Evolutionary conservation across 257 asterid species (phyloP).

Genomic region (Nicotiana undulata): DNA sequence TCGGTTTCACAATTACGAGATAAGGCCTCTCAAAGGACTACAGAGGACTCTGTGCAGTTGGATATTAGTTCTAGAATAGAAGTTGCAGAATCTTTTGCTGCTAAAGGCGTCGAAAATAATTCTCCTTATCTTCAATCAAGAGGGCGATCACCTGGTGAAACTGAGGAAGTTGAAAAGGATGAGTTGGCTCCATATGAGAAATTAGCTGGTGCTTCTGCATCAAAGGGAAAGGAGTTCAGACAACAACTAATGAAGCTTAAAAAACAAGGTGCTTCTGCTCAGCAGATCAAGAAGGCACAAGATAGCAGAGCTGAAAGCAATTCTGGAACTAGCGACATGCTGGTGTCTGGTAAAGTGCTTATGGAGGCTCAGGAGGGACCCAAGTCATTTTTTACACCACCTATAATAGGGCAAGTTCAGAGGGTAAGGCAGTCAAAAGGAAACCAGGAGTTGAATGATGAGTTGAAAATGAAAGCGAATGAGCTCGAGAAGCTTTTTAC

Average conservation of each 20-base stretch:
- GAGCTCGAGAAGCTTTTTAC: conserved; percentile 92
- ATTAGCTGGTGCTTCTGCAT: conserved; percentile 24
- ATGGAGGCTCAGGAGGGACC: conserved; percentile 38
- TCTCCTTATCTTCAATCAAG: conserved; percentile 34
- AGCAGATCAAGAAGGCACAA: conserved; percentile 33
- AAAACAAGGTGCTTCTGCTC: conserved; percentile 34
- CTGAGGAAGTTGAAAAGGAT: conserved; percentile 29
- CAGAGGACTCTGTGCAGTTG: conserved; percentile 25
- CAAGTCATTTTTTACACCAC: conserved; percentile 45
- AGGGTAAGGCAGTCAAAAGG: conserved; percentile 65
- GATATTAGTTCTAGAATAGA: conserved; percentile 42
- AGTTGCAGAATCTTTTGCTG: conserved; percentile 35
- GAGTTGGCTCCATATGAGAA: conserved; percentile 24
- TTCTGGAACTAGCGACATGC: conserved; percentile 26
- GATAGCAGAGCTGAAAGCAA: conserved; percentile 27
- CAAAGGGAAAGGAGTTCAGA: conserved; percentile 43
- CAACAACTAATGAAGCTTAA: conserved; percentile 30
- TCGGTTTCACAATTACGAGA: conserved; percentile 14
- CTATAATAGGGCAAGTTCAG: conserved; percentile 44
- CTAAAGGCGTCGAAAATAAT: conserved; percentile 33
- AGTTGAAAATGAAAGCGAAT: conserved; percentile 75
- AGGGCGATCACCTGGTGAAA: conserved; percentile 23
- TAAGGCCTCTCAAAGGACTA: conserved; percentile 30
- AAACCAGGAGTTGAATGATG: conserved; percentile 81
- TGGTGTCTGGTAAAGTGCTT: conserved; percentile 26